Percentiles rank a stretch among this genome's conserved stretches.
phyloP scores from a whole-genome alignment of 495 filamentous ascomycete species.

The Annulohypoxylon maeteangense region DNA sequence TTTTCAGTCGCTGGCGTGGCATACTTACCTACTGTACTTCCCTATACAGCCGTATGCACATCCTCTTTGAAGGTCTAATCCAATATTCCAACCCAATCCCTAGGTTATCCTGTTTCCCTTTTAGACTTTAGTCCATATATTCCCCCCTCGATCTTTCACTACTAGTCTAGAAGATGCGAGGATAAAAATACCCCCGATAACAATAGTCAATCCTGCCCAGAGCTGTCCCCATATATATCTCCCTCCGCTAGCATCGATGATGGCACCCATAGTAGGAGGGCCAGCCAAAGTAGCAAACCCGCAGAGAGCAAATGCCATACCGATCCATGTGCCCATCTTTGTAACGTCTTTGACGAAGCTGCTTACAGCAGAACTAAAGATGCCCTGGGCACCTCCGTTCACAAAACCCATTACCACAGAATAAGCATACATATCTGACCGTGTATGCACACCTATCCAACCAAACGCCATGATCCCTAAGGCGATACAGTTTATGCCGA shows the following conservation, averaged over 20 bases:
- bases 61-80: not conserved
- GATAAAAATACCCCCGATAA: conserved; percentile 22
- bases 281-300: conserved; percentile 57
- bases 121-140: conserved; percentile 4
- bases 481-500: conserved; percentile 42
- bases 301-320: conserved; percentile 55
- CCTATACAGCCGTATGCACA: not conserved
- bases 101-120: not conserved
- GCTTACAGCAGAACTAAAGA: conserved; percentile 51
- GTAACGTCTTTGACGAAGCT: conserved; percentile 52
- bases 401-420: conserved; percentile 53
- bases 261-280: conserved; percentile 57
- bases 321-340: conserved; percentile 59
- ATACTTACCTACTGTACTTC: not conserved
- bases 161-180: conserved; percentile 17
- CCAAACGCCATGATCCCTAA: conserved; percentile 50
- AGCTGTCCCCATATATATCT: conserved; percentile 52
- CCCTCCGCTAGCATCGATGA: conserved; percentile 53
- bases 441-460: conserved; percentile 50
- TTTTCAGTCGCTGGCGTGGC: not conserved
- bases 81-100: not conserved
- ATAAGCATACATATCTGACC: conserved; percentile 55
- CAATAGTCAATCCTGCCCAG: conserved; percentile 50
- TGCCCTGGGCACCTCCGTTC: conserved; percentile 56
- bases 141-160: not conserved